Base-by-base conservation (phyloP, 106 monocot genomes). In the Allium fistulosum region DNA sequence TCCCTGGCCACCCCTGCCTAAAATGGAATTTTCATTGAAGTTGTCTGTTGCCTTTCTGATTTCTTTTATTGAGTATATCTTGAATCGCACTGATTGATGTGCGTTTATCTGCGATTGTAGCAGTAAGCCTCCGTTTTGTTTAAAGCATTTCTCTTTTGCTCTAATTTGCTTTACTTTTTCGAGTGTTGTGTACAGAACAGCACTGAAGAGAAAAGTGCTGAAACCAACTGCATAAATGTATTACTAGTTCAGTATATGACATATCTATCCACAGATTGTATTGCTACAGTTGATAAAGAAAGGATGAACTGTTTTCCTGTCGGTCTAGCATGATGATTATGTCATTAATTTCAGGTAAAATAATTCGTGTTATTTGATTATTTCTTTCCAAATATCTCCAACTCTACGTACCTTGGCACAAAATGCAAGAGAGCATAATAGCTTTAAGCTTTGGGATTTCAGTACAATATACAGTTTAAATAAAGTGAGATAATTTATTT, bases 1-100 rank as follows among this genome's bases (percentile, higher is more conserved):
- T 11, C 84, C 84, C 27, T 80, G 59, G 14, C 84, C 84, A 0
- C 84, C 84, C 9, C 26, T 73, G 7, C 84, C 84, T 15, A 76
- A 26, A 28, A 84, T 49, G 14, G 59, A 59, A 55, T 14, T 69
- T 46, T 60, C 72, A 46, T 11, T 53, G 46, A 69, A 84, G 47
- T 60, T 70, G 28, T 80, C 18, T 58, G 84, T 84, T 8, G 84
- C 84, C 3, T 26, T n/a, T 49, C 48, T 13, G 49, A 61, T 11
- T 49, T 66, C 66, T 49, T 66, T 50, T 51, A 37, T 28, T 2
- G 66, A 11, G 18, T 50, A 66, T 46, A 66, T 49, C 48, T 49
- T 46, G 66, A 49, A 49, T 10, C 62, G 18, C 27, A 48, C 69
- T 45, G 67, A 74, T 13, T 63, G 57, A 57, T 79, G 68, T 7